These are phyloP conservation scores for Ligustrum vulgare DNA, from an alignment of 257 asterid genomes.

Conservation along the genomic window DNA sequence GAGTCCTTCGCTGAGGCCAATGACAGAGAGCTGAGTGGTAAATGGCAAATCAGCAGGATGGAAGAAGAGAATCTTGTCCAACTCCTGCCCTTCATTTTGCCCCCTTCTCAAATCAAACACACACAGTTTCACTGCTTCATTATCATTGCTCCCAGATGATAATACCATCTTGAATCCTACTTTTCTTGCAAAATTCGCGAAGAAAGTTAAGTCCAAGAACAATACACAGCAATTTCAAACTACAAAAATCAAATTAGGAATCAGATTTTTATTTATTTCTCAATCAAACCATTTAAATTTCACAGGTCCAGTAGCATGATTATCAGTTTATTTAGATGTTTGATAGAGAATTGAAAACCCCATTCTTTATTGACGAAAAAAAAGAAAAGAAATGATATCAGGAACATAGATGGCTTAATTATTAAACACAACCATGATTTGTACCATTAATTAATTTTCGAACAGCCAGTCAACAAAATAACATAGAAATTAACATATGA, in stretches of 20 bases:
- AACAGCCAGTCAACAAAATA: not conserved
- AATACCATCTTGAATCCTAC: conserved; percentile 46
- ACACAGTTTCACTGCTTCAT: conserved; percentile 70
- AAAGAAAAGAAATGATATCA: not conserved
- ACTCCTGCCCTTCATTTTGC: conserved; percentile 93
- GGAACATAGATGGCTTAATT: not conserved
- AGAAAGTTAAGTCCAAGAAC: not conserved
- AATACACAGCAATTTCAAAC: not conserved
- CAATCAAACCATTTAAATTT: not conserved
- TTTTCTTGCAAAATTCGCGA: conserved; percentile 21
- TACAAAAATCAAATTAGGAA: not conserved
- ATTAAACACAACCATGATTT: not conserved
- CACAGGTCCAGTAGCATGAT: not conserved
- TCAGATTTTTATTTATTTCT: not conserved
- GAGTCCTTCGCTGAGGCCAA: conserved; percentile 92
- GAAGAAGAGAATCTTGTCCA: conserved; percentile 92
- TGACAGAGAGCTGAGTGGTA: conserved; percentile 77
- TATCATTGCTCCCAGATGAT: conserved; percentile 54
- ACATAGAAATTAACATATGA: not conserved
- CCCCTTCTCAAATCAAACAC: conserved; percentile 96
- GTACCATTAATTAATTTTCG: not conserved
- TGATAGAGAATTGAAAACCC: not conserved
- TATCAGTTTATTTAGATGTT: not conserved
- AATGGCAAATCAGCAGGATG: conserved; percentile 81
- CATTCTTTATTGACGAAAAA: not conserved